A percentile compares a stretch with the other conserved stretches of the same genome.
Conservation (phyloP, 306 rosid species). For the Carpinus fangiana region DNA sequence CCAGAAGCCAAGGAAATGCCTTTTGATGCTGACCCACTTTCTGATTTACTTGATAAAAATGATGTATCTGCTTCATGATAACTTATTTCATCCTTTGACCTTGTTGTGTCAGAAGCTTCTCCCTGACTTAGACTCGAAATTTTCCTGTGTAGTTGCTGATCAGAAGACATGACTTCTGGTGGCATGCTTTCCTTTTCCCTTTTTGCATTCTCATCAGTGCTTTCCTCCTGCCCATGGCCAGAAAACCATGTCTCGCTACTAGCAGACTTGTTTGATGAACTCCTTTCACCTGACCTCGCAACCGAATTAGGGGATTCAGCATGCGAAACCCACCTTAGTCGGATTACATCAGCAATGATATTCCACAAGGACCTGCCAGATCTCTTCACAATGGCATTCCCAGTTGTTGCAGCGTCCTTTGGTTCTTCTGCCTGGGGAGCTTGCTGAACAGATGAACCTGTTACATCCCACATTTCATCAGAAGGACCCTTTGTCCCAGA, state of each 20-base stretch:
- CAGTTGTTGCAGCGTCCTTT: slow-evolving; percentile 37
- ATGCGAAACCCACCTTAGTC: slow-evolving; percentile 63
- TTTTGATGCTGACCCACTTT: slow-evolving; percentile 46
- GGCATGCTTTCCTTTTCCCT: slow-evolving; percentile 36
- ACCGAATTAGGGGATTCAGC: slow-evolving; percentile 52
- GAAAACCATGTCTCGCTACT: slow-evolving; percentile 70
- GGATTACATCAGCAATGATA: slow-evolving; percentile 57
- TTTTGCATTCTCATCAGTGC: slow-evolving; percentile 35
- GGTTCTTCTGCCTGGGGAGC: slow-evolving; percentile 43
- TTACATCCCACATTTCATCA: slow-evolving; percentile 78
- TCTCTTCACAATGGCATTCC: slow-evolving; percentile 55
- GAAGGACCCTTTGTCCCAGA: slow-evolving; percentile 76
- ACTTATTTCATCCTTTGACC: slow-evolving; percentile 39
- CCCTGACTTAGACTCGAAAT: slow-evolving; percentile 39
- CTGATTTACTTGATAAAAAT: slow-evolving; percentile 43
- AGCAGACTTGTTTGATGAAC: slow-evolving; percentile 61
- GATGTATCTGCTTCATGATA: slow-evolving; percentile 49
- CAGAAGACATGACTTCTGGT: slow-evolving; percentile 41
- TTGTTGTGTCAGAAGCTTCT: slow-evolving; percentile 36
- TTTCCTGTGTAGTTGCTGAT: slow-evolving; percentile 36
- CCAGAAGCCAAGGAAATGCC: slow-evolving; percentile 53
- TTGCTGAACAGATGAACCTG: slow-evolving; percentile 44
- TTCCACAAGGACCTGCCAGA: slow-evolving; percentile 79
- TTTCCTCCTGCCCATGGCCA: slow-evolving; percentile 71
- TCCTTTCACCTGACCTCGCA: slow-evolving; percentile 52